A percentile compares a stretch with the other conserved stretches of the same genome.
phyloP scores from a whole-genome alignment of 768 basidiomycete genomes.

The Tricholoma bakamatsutake region DNA sequence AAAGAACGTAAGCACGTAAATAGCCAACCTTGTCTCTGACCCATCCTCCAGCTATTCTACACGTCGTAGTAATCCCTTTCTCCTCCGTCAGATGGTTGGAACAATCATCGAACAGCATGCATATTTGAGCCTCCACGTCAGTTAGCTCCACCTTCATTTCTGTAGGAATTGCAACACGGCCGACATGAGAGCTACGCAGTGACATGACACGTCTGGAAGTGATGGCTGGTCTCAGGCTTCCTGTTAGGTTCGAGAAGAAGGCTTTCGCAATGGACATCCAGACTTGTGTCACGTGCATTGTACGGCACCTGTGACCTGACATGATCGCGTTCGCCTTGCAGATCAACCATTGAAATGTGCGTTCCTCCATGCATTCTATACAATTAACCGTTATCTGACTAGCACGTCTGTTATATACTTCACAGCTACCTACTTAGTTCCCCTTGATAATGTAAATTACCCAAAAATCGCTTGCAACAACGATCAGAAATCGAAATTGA shows the following conservation, averaged over 20 bases:
- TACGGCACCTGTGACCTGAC: too few species aligned
- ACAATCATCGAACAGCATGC: constrained; percentile 77
- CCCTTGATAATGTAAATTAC: background rate
- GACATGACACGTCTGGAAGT: constrained; percentile 9
- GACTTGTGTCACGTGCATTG: background rate
- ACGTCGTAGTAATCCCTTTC: constrained; percentile 52
- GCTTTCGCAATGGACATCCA: background rate
- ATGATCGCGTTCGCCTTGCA: too few species aligned
- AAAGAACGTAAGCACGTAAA: background rate
- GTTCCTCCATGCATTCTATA: too few species aligned
- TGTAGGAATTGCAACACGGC: constrained; percentile 16
- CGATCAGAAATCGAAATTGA: background rate
- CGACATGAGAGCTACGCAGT: constrained; percentile 5
- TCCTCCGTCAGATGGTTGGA: constrained; percentile 47
- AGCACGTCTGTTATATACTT: too few species aligned
- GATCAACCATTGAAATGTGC: too few species aligned
- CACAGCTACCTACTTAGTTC: too few species aligned
- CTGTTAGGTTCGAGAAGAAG: background rate
- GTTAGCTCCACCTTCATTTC: constrained; percentile 50
- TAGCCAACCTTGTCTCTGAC: constrained; percentile 88
- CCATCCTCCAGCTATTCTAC: constrained; percentile 97
- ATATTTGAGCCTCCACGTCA: constrained; percentile 62
- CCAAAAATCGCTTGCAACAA: constrained; percentile 18
- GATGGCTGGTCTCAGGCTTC: background rate
- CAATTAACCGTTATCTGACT: too few species aligned